Evolutionary conservation across 2,329 filamentous ascomycete genomes (phyloP), one percentile per base, ranked within the genome.

Genomic region (Fusarium sp.): DNA sequence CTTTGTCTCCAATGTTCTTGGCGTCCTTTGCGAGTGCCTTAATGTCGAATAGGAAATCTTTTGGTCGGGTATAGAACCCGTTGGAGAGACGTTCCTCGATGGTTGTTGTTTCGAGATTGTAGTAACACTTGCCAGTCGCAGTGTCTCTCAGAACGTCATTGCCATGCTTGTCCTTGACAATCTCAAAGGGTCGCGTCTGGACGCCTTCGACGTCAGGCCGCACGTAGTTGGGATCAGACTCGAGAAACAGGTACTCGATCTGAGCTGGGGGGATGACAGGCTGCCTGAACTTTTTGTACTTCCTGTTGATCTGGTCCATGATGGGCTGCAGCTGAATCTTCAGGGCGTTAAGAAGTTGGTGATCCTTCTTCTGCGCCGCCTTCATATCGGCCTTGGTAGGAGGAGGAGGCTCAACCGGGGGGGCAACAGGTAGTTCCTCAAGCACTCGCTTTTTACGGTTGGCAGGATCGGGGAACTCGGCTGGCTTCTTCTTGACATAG

Each of bases 1-100:
- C 93, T 76, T 92, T 91, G 78, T 98, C 96, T n/a, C 93, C 94
- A 67, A 92, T 89, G 12, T 91, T 92, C 80, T 92, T 94, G 12
- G 95, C 92, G 83, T 99, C 97, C 81, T 94, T 96, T 25, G 93
- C 92, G 6, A 99, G 86, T 38, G 92, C 90, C 80, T 93, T 94
- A 78, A 98, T 94, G 80, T 99, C 97, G 45, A 92, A 91, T 60
- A 97, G 84, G 80, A 98, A 99, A 80, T 98, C 96, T 77, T 92
- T 92, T 0, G 95, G 94, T 12, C 95, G 91, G 76, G 95, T 94
- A 83, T 99, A 99, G 83, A 95, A 99, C 6, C 97, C 97, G 81
- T 99, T 98, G 6, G 95, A 97, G 37, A 99, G 87, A n/a, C 97
- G 92, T 81, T 98, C 95, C 84, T 99, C 97, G 63, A 99, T 98